Evolutionary conservation across 768 basidiomycete genomes (phyloP).

Genomic region (Piloderma croceum): DNA sequence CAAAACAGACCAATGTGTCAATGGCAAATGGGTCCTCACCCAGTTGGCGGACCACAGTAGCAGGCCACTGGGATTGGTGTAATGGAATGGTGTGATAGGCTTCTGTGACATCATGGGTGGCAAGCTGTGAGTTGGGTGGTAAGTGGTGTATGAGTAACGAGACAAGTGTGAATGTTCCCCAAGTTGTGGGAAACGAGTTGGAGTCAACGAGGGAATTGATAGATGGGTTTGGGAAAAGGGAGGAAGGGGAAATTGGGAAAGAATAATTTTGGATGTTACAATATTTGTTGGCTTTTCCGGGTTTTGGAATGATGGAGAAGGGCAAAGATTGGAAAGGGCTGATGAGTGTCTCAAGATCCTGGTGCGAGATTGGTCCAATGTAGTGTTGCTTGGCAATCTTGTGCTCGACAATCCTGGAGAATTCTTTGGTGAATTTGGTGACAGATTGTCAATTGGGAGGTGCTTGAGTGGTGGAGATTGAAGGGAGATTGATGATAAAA

Average conservation of each 20-base stretch:
- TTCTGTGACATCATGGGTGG: constrained; percentile 20
- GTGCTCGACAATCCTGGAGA: neutral
- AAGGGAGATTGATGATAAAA: neutral
- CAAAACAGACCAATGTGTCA: constrained; percentile 10
- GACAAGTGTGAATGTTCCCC: constrained; percentile 23
- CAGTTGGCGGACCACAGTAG: constrained; percentile 20
- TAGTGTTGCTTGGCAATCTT: too few relatives aligned
- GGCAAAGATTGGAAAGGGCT: too few relatives aligned
- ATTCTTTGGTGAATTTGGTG: neutral
- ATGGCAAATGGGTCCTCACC: constrained; percentile 5
- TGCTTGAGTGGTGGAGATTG: neutral
- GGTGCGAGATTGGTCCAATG: constrained; percentile 9
- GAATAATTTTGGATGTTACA: constrained; percentile 17
- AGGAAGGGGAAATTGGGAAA: constrained; percentile 7
- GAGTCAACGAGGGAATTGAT: constrained; percentile 33
- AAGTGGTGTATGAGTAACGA: constrained; percentile 27
- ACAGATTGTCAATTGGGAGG: neutral
- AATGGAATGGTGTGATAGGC: too few relatives aligned
- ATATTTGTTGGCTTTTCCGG: constrained; percentile 9
- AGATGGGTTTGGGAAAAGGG: too few relatives aligned
- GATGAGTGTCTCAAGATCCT: constrained; percentile 3
- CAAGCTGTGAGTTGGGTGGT: constrained; percentile 32
- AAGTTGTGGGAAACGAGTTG: constrained; percentile 27
- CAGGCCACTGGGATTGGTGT: constrained; percentile 38
- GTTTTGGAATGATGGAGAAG: constrained; percentile 20